phyloP scores from a whole-genome alignment of 208 protist species.

The Porcisia hertigi region DNA sequence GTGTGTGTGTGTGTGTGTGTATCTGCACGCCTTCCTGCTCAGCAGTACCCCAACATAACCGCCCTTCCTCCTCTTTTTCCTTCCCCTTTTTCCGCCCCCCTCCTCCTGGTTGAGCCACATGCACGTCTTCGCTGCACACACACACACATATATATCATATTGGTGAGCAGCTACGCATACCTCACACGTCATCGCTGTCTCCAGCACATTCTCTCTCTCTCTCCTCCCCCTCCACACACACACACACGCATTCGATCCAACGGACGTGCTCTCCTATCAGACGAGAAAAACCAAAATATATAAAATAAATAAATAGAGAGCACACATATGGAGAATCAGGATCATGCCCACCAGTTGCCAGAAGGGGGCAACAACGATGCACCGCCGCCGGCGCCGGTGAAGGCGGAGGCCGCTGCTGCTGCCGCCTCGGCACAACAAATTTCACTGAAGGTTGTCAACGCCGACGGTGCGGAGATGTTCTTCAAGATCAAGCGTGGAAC shows the following conservation, averaged over 20 bases:
- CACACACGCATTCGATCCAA: too few relatives aligned
- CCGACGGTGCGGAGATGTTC: constrained; percentile 94
- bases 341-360: constrained; percentile 18
- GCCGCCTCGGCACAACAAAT: constrained; percentile 58
- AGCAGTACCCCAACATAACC: too few relatives aligned
- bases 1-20: neutral
- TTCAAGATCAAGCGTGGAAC: constrained; percentile 97
- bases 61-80: neutral
- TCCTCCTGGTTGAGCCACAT: neutral
- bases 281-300: neutral
- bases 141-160: neutral
- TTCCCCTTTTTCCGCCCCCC: neutral
- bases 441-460: constrained; percentile 92
- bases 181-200: neutral
- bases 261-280: neutral
- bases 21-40: neutral
- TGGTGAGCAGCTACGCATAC: neutral
- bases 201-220: neutral
- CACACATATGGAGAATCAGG: constrained; percentile 19
- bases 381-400: constrained; percentile 40
- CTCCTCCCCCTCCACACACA: constrained; percentile 1
- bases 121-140: neutral
- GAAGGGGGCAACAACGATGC: constrained; percentile 22
- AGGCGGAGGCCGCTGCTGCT: constrained; percentile 49
- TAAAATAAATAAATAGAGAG: neutral